Base-by-base conservation (phyloP, 2,329 filamentous ascomycete species). In the Curvularia spicifera region DNA sequence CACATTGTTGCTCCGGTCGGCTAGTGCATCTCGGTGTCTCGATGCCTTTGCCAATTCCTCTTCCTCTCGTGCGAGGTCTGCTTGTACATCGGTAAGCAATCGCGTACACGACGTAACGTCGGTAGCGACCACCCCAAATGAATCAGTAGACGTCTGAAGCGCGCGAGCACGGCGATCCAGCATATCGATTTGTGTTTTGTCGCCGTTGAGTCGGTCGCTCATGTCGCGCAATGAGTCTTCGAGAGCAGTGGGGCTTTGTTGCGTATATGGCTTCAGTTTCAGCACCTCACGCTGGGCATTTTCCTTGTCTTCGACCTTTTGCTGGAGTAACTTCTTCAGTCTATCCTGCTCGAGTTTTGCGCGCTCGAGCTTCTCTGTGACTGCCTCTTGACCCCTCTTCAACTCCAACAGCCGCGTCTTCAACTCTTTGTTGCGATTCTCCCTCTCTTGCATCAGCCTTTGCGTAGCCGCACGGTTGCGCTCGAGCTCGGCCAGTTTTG, bases 101-200 rank as follows among this genome's bases (percentile, higher is more conserved):
- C 94, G 94, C 70, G 93, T 93, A 72, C 93, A 96, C 1, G 90
- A 89, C 7, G 91, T 88, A 15, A 99, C 92, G 71, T 99, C 95
- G 10, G 89, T 86, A 8, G 89, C 84, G 0, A 97, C 91, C 0
- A 96, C 88, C 3, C 86, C 83, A 73, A 98, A 98, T 0, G 93
- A 94, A 76, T 98, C 94, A 3, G 89, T 88, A 7, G 91, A 96
- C 1, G 94, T 98, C 72, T 98, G 93, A 22, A 99, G 82, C 0
- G 93, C 94, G 59, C 95, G 86, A n/a, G 91, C 88, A 54, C 94
- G 86, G 63, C 91, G 88, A 76, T 99, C 95, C 44, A 98, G 85
- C 1, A 88, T 82, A 71, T 98, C 94, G 60, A 97, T 96, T 60
- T 94, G 90, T 9, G 87, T 81, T 73, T 94, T 94, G 76, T 97